Percentiles rank a stretch among this genome's conserved stretches.
These are phyloP conservation scores for Fagopyrum esculentum DNA, from an alignment of 148 eudicot genomes.

Conservation along the genomic window DNA sequence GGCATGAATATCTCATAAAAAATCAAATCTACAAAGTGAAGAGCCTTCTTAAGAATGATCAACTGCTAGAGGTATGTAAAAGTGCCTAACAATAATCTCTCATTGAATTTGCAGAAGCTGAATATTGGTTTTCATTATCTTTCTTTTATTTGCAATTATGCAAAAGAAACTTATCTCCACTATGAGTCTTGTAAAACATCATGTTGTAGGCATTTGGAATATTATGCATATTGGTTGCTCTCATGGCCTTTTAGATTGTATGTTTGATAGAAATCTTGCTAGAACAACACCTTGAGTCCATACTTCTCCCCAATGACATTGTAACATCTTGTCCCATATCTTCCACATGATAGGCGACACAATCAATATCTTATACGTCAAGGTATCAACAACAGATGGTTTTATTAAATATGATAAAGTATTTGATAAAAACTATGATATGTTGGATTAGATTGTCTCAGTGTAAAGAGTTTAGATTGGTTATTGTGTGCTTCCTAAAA, in stretches of 20 bases:
- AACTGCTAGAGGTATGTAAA: slow-evolving; percentile 61
- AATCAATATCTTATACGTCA: background rate
- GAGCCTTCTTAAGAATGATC: slow-evolving; percentile 87
- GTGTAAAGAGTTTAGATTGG: background rate
- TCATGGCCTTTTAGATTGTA: background rate
- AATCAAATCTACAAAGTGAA: slow-evolving; percentile 86
- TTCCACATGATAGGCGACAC: background rate
- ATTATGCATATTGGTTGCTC: background rate
- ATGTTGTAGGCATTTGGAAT: background rate
- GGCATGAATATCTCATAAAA: slow-evolving; percentile 66
- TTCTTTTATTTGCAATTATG: background rate
- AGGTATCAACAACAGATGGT: background rate
- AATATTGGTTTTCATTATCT: background rate
- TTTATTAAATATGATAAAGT: background rate
- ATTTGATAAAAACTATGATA: background rate
- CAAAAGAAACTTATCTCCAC: background rate
- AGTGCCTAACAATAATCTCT: background rate
- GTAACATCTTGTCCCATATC: background rate
- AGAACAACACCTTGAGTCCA: background rate
- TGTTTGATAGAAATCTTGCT: background rate
- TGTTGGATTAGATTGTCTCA: background rate
- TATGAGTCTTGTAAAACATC: background rate
- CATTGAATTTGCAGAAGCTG: background rate
- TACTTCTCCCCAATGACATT: background rate
- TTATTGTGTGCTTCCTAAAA: background rate